Percentiles rank a stretch among this genome's conserved stretches.
These are phyloP conservation scores for Jamesozyma hellenica DNA, from an alignment of 805 yeast genomes.

Conservation along the genomic window DNA sequence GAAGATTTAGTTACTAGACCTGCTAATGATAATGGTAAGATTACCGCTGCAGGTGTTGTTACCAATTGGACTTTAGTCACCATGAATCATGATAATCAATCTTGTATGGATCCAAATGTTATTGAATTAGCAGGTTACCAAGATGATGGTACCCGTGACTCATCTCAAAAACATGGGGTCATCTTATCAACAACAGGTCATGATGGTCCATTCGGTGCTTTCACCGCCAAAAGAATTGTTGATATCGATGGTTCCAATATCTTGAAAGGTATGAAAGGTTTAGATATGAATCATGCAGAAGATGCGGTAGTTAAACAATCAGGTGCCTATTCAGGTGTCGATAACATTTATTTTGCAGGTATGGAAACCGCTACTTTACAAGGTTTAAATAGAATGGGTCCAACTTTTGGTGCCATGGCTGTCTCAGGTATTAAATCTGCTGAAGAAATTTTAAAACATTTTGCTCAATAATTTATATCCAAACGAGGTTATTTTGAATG, in stretches of 20 bases:
- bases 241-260: slow-evolving; percentile 37
- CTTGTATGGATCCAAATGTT: slow-evolving; percentile 78
- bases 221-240: slow-evolving; percentile 60
- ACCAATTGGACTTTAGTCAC: slow-evolving; percentile 77
- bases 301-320: slow-evolving; percentile 64
- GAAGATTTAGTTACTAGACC: slow-evolving; percentile 71
- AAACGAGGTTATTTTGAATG: too few species aligned
- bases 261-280: slow-evolving; percentile 65
- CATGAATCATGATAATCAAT: slow-evolving; percentile 64
- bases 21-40: slow-evolving; percentile 43
- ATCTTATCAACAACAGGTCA: slow-evolving; percentile 70
- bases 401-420: slow-evolving; percentile 76
- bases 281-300: slow-evolving; percentile 71
- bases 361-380: slow-evolving; percentile 74
- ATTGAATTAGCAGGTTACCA: slow-evolving; percentile 42
- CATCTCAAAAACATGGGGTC: slow-evolving; percentile 34
- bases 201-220: slow-evolving; percentile 79
- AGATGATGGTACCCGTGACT: slow-evolving; percentile 28
- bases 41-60: slow-evolving; percentile 69
- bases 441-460: slow-evolving; percentile 34
- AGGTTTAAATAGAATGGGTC: slow-evolving; percentile 76
- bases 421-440: slow-evolving; percentile 74
- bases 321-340: slow-evolving; percentile 32
- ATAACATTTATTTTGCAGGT: slow-evolving; percentile 38
- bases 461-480: slow-evolving; percentile 14